Percentiles rank a stretch among this genome's conserved stretches.
phyloP scores from a whole-genome alignment of 2,329 filamentous ascomycete genomes.

The Cyclaneusma minus region DNA sequence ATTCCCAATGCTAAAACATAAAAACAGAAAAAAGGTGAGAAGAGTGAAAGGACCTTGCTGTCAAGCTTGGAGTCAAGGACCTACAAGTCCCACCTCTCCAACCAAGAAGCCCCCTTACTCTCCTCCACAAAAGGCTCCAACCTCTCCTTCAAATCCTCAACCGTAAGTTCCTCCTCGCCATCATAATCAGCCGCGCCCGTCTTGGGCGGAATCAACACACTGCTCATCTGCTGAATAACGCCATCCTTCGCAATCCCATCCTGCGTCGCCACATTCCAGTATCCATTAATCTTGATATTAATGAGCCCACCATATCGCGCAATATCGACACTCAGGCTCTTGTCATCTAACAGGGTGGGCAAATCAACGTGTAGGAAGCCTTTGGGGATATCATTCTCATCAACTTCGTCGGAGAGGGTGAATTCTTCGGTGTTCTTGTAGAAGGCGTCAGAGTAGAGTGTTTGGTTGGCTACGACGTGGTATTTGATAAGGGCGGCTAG shows the following conservation, averaged over 20 bases:
- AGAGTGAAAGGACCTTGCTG: too few species aligned
- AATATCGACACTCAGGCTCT: conserved; percentile 57
- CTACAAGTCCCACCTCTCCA: conserved; percentile 1
- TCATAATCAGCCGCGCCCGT: conserved; percentile 21
- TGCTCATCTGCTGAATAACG: conserved; percentile 62
- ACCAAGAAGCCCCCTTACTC: not conserved
- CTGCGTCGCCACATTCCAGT: conserved; percentile 44
- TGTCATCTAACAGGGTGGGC: conserved; percentile 52
- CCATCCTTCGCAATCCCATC: conserved; percentile 67
- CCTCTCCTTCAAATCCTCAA: conserved; percentile 45
- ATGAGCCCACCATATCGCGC: conserved; percentile 51
- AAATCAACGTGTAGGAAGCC: conserved; percentile 52
- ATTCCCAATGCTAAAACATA: too few species aligned
- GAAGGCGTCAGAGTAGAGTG: conserved; percentile 71
- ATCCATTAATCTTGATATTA: conserved; percentile 61
- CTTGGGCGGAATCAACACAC: conserved; percentile 60
- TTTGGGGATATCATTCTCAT: conserved; percentile 15
- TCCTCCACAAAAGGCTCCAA: conserved; percentile 13
- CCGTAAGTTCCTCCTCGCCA: conserved; percentile 32
- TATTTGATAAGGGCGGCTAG: conserved; percentile 67
- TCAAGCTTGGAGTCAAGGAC: too few species aligned
- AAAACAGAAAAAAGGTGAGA: too few species aligned
- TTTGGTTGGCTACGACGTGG: conserved; percentile 58
- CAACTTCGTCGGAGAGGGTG: conserved; percentile 11
- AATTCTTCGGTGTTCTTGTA: conserved; percentile 33